A percentile compares a stretch with the other conserved stretches of the same genome.
Conservation (phyloP, 352 stramenopile species). For the Phytopythium kandeliae region DNA sequence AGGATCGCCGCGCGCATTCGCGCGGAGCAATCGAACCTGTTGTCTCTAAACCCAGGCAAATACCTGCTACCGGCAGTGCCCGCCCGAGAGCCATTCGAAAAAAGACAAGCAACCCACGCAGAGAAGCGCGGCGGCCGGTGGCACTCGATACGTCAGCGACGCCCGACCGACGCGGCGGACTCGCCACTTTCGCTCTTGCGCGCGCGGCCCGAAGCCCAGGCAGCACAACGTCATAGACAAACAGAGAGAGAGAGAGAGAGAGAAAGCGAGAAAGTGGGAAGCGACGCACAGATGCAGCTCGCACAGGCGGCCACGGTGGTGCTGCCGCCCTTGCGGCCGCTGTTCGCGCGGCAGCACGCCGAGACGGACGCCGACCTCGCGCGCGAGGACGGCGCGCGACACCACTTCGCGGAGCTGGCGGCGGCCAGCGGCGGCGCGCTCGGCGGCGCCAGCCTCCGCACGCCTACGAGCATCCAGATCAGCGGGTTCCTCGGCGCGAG, state of each 20-base stretch:
- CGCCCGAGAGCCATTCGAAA: constrained; percentile 10
- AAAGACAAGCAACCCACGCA: constrained; percentile 10
- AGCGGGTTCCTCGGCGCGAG: constrained; percentile 15
- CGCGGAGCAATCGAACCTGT: background rate
- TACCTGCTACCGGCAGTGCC: constrained; percentile 2
- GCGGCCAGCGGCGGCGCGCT: constrained; percentile 4
- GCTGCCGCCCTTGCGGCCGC: constrained; percentile 46
- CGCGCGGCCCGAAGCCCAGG: too few species aligned
- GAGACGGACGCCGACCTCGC: constrained; percentile 15
- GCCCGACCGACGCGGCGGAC: background rate
- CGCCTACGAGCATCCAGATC: constrained; percentile 46
- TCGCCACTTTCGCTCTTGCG: constrained; percentile 8
- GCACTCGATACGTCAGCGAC: constrained; percentile 7
- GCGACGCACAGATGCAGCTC: constrained; percentile 20
- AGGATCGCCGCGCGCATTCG: too few species aligned
- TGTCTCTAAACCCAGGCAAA: background rate
- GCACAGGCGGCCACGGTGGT: constrained; percentile 33
- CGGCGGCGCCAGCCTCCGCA: constrained; percentile 30
- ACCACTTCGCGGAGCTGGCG: constrained; percentile 7
- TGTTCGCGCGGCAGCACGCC: constrained; percentile 36
- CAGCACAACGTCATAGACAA: background rate
- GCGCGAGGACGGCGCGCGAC: constrained; percentile 25
- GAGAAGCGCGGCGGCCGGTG: constrained; percentile 1
- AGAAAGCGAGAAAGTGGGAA: background rate
- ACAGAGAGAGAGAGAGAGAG: constrained; percentile 7